Conservation (phyloP, 2,329 filamentous ascomycete genomes). For the Didymellaceae sp. region DNA sequence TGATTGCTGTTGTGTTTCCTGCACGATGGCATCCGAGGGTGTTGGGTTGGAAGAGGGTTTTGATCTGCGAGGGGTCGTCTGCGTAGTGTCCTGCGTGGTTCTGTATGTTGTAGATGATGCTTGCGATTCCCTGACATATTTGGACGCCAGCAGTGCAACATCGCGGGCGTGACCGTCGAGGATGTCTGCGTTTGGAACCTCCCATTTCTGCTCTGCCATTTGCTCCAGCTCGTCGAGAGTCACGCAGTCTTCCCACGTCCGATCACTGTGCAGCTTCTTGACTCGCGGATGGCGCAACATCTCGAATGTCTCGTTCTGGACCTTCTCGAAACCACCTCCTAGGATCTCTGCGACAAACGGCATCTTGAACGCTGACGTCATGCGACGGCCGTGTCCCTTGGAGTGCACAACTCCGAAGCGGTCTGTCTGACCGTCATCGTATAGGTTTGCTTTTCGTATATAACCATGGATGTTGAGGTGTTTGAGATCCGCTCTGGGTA, state of each 20-base stretch:
- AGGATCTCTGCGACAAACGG: constrained; percentile 82
- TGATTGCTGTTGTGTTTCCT: constrained; percentile 26
- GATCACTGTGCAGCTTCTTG: constrained; percentile 78
- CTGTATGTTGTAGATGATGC: constrained; percentile 21
- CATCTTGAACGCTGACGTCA: constrained; percentile 65
- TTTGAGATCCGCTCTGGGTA: constrained; percentile 53
- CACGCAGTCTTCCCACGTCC: constrained; percentile 71
- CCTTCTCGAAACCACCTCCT: constrained; percentile 80
- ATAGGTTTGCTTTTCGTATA: constrained; percentile 42
- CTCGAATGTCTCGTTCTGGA: constrained; percentile 72
- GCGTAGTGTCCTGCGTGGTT: constrained; percentile 32
- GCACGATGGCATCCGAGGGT: constrained; percentile 19
- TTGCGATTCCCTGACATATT: constrained; percentile 33
- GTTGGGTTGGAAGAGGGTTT: constrained; percentile 7
- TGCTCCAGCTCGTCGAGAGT: constrained; percentile 73
- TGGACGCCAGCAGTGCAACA: constrained; percentile 33
- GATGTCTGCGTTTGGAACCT: constrained; percentile 32
- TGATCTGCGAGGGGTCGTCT: constrained; percentile 25
- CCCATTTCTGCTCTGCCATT: constrained; percentile 64
- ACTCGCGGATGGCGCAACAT: constrained; percentile 78
- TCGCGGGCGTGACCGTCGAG: constrained; percentile 41
- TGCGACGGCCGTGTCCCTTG: constrained; percentile 30
- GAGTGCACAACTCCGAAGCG: constrained; percentile 33
- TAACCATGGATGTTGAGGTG: constrained; percentile 52
- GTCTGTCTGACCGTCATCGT: constrained; percentile 26